These are phyloP conservation scores for Purshia tridentata DNA, from an alignment of 306 rosid species.

Conservation along the genomic window DNA sequence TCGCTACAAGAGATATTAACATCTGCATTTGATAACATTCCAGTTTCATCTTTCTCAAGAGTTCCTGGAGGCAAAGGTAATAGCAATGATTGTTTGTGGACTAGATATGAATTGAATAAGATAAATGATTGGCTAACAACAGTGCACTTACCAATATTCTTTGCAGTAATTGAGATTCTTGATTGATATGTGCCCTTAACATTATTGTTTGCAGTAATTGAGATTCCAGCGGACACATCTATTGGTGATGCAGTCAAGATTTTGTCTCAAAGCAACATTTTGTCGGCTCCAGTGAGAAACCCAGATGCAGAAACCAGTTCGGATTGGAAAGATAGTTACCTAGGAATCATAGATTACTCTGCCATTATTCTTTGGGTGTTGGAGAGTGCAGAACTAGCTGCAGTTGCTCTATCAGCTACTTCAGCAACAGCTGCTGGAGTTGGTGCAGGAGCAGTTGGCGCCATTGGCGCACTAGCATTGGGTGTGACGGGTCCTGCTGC, in stretches of 20 bases:
- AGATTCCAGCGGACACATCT: conserved; percentile 69
- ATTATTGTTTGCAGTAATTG: conserved; percentile 55
- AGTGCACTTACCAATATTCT: conserved; percentile 10
- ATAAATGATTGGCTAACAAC: conserved; percentile 6
- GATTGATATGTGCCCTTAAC: background rate
- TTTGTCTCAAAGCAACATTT: conserved; percentile 74
- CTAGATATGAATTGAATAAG: background rate
- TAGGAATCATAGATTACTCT: conserved; percentile 83
- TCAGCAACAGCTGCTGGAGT: conserved; percentile 88
- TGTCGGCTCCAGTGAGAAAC: conserved; percentile 79
- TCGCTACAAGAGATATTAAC: conserved; percentile 65
- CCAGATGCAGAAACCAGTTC: conserved; percentile 47
- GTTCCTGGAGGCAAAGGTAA: conserved; percentile 85
- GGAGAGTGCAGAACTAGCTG: conserved; percentile 91
- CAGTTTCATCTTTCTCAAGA: conserved; percentile 73
- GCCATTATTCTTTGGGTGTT: conserved; percentile 83
- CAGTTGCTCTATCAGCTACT: conserved; percentile 70
- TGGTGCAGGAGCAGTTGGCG: conserved; percentile 77
- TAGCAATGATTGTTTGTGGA: background rate
- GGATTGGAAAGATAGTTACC: conserved; percentile 77
- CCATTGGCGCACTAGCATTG: conserved; percentile 77
- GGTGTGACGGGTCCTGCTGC: conserved; percentile 86
- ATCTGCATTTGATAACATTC: conserved; percentile 72
- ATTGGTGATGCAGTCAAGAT: conserved; percentile 63
- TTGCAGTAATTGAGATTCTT: conserved; percentile 69